Base-by-base conservation (phyloP, 2,329 filamentous ascomycete species). In the Talaromyces funiculosus region DNA sequence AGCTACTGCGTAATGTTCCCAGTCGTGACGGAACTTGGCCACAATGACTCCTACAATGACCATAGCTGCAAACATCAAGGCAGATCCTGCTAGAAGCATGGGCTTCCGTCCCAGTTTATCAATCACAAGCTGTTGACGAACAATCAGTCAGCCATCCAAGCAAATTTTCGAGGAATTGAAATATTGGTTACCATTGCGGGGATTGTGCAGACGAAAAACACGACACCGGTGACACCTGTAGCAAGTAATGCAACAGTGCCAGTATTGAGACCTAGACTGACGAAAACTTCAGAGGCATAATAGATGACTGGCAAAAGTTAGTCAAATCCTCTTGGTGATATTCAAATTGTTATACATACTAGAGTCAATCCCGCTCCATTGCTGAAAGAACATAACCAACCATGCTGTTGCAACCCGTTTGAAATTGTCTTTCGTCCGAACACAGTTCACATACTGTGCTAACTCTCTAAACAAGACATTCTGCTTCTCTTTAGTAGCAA, bases 41-140 rank as follows among this genome's bases (percentile, higher is more conserved):
- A 85, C 81, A 18, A 86, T 72, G 3, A 81, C 72, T 0, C 83
- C 80, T 47, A 84, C 82, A 37, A 82, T 75, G 42, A 81, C 71
- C 62, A 81, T 77, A 2, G 74, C 75, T 4, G 80, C 60, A 1
- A 74, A 73, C 80, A 81, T 81, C 47, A 77, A 69, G 8, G 73
- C 68, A 3, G 75, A 74, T 3, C 81, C 81, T 8, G 65, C 66
- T 16, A 83, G 68, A 9, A 82, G 70, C 12, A 83, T 71, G 9
- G 73, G 74, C 26, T 79, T 75, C 6, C 80, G 75, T 5, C 80
- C 80, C 29, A 80, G 67, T 5, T 70, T 70, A 64, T 82, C 81
- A 72, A 82, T 79, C 3, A 58, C 45, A 20, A 56, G 24, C 53
- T 56, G 29, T 2, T 6, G 12, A 5, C 12, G n/a, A 31, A 31